A percentile compares a stretch with the other conserved stretches of the same genome.
phyloP scores from a whole-genome alignment of 2,329 filamentous ascomycete species.

The Alternaria sp. region DNA sequence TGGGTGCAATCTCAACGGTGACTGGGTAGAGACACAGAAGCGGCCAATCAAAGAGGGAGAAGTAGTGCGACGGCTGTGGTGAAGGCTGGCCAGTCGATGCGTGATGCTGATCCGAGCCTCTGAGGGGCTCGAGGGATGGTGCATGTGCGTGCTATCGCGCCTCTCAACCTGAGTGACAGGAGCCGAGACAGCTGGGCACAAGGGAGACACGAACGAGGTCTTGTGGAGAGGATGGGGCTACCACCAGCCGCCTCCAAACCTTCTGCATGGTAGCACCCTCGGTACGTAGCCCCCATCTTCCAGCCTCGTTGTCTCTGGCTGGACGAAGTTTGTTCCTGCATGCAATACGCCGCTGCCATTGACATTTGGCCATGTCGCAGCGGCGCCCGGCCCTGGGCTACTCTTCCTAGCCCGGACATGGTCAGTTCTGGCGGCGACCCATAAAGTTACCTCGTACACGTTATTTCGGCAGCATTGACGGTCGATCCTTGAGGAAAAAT shows the following conservation, averaged over 20 bases:
- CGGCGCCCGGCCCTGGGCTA: slow-evolving; percentile 13
- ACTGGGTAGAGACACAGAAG: slow-evolving; percentile 12
- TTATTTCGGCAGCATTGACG: slow-evolving; percentile 34
- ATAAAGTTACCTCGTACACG: slow-evolving; percentile 32
- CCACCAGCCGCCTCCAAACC: slow-evolving; percentile 4
- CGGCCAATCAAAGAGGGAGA: slow-evolving; percentile 16
- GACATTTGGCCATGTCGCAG: not conserved
- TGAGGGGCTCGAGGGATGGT: slow-evolving; percentile 6
- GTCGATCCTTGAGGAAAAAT: slow-evolving; percentile 20
- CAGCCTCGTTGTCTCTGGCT: slow-evolving; percentile 1
- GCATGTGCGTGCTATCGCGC: slow-evolving; percentile 14
- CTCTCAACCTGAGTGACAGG: slow-evolving; percentile 2
- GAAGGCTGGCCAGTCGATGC: slow-evolving; percentile 9
- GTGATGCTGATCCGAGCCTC: slow-evolving; percentile 2
- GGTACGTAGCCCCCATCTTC: not conserved
- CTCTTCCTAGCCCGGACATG: slow-evolving; percentile 15
- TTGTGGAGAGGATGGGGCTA: not conserved
- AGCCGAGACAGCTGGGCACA: not conserved
- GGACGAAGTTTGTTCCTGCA: not conserved
- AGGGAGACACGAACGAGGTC: not conserved
- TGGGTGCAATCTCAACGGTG: slow-evolving; percentile 5
- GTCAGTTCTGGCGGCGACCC: slow-evolving; percentile 11
- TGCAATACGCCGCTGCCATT: slow-evolving; percentile 1
- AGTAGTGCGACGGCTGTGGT: slow-evolving; percentile 14
- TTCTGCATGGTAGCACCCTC: not conserved